Evolutionary conservation across 345 rosid genomes (phyloP).

Genomic region (Iberis pinnata): DNA sequence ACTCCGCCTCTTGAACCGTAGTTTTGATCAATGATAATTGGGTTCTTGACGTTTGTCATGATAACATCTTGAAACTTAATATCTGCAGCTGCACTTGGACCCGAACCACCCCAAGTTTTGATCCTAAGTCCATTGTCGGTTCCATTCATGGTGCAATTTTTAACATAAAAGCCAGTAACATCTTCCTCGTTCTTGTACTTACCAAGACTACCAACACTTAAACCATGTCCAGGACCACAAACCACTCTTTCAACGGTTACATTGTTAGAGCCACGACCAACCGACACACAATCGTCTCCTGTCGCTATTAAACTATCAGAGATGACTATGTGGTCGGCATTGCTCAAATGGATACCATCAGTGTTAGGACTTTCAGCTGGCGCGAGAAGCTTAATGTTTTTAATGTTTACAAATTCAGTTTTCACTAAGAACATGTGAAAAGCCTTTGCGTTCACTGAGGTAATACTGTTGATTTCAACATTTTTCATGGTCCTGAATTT

Average conservation of each 20-base stretch:
- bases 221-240: slow-evolving; percentile 33
- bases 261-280: slow-evolving; percentile 31
- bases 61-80: slow-evolving; percentile 21
- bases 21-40: slow-evolving; percentile 35
- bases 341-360: slow-evolving; percentile 32
- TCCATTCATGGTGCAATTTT: slow-evolving; percentile 19
- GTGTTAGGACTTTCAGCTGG: slow-evolving; percentile 48
- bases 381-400: slow-evolving; percentile 38
- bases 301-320: slow-evolving; percentile 21
- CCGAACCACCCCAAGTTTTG: slow-evolving; percentile 34
- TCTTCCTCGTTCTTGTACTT: slow-evolving; percentile 30
- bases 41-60: slow-evolving; percentile 29
- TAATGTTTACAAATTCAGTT: slow-evolving; percentile 16
- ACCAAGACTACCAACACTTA: slow-evolving; percentile 35
- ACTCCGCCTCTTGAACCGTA: slow-evolving; percentile 36
- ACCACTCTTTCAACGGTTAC: slow-evolving; percentile 25
- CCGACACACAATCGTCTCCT: slow-evolving; percentile 33
- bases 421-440: slow-evolving; percentile 44
- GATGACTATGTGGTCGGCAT: slow-evolving; percentile 24
- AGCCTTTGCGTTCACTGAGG: slow-evolving; percentile 42
- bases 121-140: slow-evolving; percentile 33
- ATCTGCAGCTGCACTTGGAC: slow-evolving; percentile 11
- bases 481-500: slow-evolving; percentile 35
- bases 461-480: slow-evolving; percentile 28
- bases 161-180: slow-evolving; percentile 23